phyloP scores from a whole-genome alignment of 371 early-diverging fungal species.

The Syncephalastrum contaminatum region DNA sequence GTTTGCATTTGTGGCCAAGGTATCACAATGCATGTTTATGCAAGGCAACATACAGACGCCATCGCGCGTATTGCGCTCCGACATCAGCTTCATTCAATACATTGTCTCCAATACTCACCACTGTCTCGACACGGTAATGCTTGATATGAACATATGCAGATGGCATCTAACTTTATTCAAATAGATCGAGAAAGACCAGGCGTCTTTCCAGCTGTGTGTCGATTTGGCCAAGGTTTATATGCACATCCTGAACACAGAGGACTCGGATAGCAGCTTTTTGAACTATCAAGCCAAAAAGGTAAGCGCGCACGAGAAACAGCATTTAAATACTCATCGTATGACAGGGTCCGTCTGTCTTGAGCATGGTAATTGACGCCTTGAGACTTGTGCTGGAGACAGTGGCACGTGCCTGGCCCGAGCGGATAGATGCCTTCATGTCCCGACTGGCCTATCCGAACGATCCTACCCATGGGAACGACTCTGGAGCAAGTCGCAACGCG shows the following conservation, averaged over 20 bases:
- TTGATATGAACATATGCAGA: background rate
- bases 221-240: slow-evolving; percentile 21
- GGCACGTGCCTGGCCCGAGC: slow-evolving; percentile 29
- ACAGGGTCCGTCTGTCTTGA: slow-evolving; percentile 19
- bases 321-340: slow-evolving; percentile 7
- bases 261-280: slow-evolving; percentile 38
- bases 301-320: background rate
- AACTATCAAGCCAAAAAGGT: slow-evolving; percentile 33
- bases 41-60: slow-evolving; percentile 18
- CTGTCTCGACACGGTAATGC: slow-evolving; percentile 14
- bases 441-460: background rate
- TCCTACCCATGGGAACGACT: too few relatives aligned
- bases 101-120: slow-evolving; percentile 28
- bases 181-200: slow-evolving; percentile 1
- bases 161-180: background rate
- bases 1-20: slow-evolving; percentile 24
- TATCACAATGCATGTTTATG: slow-evolving; percentile 33
- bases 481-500: slow-evolving; percentile 5
- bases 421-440: slow-evolving; percentile 6
- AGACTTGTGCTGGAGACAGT: slow-evolving; percentile 20
- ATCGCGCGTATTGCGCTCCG: slow-evolving; percentile 20
- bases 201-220: slow-evolving; percentile 10
- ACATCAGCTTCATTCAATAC: slow-evolving; percentile 50
- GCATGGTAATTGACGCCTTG: slow-evolving; percentile 15
- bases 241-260: slow-evolving; percentile 29